phyloP scores from a whole-genome alignment of 371 early-diverging fungal genomes.

The Apophysomyces sp. region DNA sequence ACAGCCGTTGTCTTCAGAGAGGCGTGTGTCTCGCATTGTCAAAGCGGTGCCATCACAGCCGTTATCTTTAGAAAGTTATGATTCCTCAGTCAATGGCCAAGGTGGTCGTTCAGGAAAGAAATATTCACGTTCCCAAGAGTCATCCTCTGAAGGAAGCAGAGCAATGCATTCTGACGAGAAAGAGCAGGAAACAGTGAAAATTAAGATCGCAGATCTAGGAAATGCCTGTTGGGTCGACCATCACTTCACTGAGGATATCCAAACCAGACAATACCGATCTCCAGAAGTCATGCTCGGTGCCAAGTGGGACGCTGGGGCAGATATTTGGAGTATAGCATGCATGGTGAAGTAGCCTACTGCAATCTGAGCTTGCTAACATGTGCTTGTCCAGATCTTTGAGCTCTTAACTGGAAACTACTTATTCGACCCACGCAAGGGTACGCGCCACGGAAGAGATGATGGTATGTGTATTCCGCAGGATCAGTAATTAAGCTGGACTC shows the following conservation, averaged over 20 bases:
- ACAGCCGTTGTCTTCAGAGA: not conserved
- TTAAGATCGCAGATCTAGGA: slow-evolving; percentile 98
- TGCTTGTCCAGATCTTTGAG: slow-evolving; percentile 63
- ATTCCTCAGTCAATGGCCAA: not conserved
- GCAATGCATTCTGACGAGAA: slow-evolving; percentile 7
- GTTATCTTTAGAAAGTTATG: not conserved
- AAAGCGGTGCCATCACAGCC: not conserved
- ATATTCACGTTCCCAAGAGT: not conserved
- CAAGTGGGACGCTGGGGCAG: slow-evolving; percentile 90
- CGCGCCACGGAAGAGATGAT: slow-evolving; percentile 86
- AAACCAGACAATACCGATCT: slow-evolving; percentile 97
- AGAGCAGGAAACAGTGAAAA: slow-evolving; percentile 44
- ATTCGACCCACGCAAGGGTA: slow-evolving; percentile 90
- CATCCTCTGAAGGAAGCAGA: not conserved
- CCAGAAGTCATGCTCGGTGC: slow-evolving; percentile 97
- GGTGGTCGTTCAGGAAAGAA: not conserved
- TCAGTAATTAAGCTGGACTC: slow-evolving; percentile 2
- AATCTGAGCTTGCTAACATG: not conserved
- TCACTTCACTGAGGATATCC: slow-evolving; percentile 96
- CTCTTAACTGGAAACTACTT: slow-evolving; percentile 93
- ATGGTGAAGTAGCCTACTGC: slow-evolving; percentile 71
- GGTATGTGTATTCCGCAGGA: slow-evolving; percentile 45
- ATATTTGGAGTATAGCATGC: slow-evolving; percentile 98
- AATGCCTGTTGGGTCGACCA: slow-evolving; percentile 97
- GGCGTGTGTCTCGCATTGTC: not conserved